These are phyloP conservation scores for Aleurites moluccanus DNA, from an alignment of 441 rosid genomes.

Conservation along the genomic window DNA sequence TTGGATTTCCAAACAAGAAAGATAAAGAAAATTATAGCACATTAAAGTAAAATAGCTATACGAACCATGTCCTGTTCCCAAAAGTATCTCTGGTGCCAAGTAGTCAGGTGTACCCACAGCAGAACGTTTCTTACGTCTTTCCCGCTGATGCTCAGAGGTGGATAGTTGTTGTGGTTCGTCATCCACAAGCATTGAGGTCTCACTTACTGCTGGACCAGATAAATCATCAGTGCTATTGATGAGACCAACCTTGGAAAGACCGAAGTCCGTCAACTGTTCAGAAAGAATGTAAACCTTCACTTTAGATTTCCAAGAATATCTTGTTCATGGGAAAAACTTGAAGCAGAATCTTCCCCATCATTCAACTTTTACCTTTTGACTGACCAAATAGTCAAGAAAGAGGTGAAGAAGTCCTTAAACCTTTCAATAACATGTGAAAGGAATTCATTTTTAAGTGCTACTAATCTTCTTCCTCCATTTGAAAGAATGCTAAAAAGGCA, in stretches of 20 bases:
- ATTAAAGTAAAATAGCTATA: constrained; percentile 38
- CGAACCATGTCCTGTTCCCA: constrained; percentile 99
- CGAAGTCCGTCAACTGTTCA: constrained; percentile 94
- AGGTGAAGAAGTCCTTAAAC: background rate
- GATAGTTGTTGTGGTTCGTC: constrained; percentile 77
- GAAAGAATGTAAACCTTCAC: constrained; percentile 1
- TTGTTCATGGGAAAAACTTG: background rate
- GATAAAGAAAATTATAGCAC: constrained; percentile 27
- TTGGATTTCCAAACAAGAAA: constrained; percentile 24
- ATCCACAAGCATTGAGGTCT: constrained; percentile 83
- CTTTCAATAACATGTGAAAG: background rate
- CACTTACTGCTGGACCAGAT: constrained; percentile 88
- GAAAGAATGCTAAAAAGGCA: background rate
- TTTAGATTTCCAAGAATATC: background rate
- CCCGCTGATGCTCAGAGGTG: constrained; percentile 68
- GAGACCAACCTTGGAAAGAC: constrained; percentile 99
- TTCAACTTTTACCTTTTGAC: background rate
- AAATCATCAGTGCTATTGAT: constrained; percentile 98
- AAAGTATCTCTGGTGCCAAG: constrained; percentile 99
- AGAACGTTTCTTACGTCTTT: constrained; percentile 92
- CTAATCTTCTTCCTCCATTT: background rate
- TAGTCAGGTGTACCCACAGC: constrained; percentile 99
- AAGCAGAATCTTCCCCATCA: background rate
- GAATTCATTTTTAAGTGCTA: background rate
- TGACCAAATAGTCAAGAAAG: background rate